Base-by-base conservation (phyloP, 768 basidiomycete species). In the Phylloporus rhodoxanthus region DNA sequence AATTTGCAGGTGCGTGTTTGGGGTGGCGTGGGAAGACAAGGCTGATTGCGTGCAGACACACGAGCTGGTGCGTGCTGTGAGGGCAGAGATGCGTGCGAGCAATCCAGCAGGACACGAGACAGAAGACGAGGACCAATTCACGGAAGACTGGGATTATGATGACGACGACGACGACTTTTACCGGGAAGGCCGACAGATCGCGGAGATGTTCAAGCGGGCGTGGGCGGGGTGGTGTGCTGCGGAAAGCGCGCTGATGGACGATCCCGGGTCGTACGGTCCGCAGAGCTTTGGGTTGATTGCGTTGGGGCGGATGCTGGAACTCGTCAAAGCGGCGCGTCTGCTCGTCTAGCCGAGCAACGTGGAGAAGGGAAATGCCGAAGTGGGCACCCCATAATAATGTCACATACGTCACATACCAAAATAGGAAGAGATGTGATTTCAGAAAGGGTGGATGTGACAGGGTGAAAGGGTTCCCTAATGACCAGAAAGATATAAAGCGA, bases 221-320 rank as follows among this genome's bases (percentile, higher is more conserved):
- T 76, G 70, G 70, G 70, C 70, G 1, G 77, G 67, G 0, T 78
- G 76, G 77, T 53, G 62, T 5, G 68, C 68, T 6, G 71, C 73
- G 0, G 68, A 69, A 52, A 62, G 57, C 2, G 41, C 37, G 9
- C 33, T 75, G 15, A 44, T 37, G 39, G 52, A 54, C 0, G 60
- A 67, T 13, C 57, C 62, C 14, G 51, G 21, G 4, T 43, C 44
- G 40, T 78, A 70, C 51, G 76, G 76, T 1, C 60, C 72, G 7
- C 69, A 70, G 52, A 74, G 73, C 54, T 78, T 77, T 43, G 75
- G 76, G 9, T 49, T 74, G 48, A 64, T 78, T 15, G 75, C 73
- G 17, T 47, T 78, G 54, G 71, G 72, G 10, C 56, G 64, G 21
- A 67, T 77, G 56, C 57, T 78, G 46, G 73, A 76, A 14, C 51